A percentile compares a stretch with the other conserved stretches of the same genome.
These are phyloP conservation scores for Phylloporus scabripes DNA, from an alignment of 768 basidiomycete genomes.

Conservation along the genomic window DNA sequence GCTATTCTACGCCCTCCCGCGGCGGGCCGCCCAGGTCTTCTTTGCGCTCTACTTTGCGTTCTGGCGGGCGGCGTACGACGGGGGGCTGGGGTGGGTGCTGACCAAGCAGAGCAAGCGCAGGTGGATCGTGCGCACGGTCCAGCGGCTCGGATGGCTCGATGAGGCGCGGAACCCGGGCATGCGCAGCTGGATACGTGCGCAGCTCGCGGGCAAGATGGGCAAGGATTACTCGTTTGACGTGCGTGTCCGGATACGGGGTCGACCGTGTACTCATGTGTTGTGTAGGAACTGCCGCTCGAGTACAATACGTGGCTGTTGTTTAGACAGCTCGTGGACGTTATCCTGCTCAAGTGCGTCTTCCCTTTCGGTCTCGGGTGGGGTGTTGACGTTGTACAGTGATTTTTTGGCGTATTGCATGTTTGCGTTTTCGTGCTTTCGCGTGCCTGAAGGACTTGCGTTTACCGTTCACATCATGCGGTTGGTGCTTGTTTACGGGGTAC, in stretches of 20 bases:
- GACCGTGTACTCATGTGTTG: constrained; percentile 2
- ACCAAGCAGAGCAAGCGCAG: constrained; percentile 93
- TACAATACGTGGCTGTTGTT: constrained; percentile 98
- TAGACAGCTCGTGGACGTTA: constrained; percentile 92
- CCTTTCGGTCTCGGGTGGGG: neutral
- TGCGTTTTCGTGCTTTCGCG: constrained; percentile 87
- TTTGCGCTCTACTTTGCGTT: constrained; percentile 90
- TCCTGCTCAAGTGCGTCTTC: constrained; percentile 82
- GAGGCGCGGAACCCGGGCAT: constrained; percentile 52
- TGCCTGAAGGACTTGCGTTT: constrained; percentile 71
- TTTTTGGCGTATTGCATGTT: constrained; percentile 94
- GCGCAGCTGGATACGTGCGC: constrained; percentile 78
- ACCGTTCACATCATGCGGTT: constrained; percentile 75
- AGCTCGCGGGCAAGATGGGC: constrained; percentile 91
- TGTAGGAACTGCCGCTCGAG: constrained; percentile 79
- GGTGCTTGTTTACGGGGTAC: constrained; percentile 10
- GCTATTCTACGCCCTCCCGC: constrained; percentile 66
- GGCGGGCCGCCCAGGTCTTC: constrained; percentile 49
- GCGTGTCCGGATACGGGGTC: constrained; percentile 25
- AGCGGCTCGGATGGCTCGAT: constrained; percentile 87
- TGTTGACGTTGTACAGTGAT: constrained; percentile 50
- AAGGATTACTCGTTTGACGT: constrained; percentile 91
- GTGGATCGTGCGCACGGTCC: constrained; percentile 85
- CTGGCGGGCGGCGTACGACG: constrained; percentile 90
- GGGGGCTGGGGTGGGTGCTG: constrained; percentile 88